phyloP scores from a whole-genome alignment of 306 rosid genomes.

The Corylus avellana region DNA sequence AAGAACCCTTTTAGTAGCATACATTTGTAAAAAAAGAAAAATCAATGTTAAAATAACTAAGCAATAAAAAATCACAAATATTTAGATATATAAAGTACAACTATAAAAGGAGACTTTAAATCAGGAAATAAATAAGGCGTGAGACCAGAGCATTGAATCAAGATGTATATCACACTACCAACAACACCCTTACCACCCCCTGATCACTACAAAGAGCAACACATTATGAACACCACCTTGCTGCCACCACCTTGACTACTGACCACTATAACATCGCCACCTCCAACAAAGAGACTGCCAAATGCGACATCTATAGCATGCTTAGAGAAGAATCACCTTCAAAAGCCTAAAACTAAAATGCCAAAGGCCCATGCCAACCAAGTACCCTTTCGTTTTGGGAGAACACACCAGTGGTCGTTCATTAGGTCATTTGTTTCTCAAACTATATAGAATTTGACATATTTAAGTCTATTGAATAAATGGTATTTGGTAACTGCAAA shows the following conservation, averaged over 20 bases:
- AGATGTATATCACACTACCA: background rate
- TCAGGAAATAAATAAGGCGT: background rate
- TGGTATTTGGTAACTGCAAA: background rate
- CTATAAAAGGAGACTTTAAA: background rate
- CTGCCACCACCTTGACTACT: background rate
- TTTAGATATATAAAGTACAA: background rate
- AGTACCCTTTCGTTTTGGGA: background rate
- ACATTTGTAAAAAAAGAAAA: background rate
- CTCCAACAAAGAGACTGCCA: background rate
- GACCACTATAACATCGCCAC: background rate
- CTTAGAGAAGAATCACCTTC: background rate
- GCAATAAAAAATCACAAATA: background rate
- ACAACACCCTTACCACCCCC: background rate
- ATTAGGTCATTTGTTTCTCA: background rate
- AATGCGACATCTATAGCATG: background rate
- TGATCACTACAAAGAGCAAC: background rate
- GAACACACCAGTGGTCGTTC: background rate
- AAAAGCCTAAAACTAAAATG: background rate
- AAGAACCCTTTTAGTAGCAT: too few species aligned
- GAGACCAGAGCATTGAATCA: background rate
- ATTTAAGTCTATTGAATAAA: background rate
- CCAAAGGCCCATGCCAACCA: background rate
- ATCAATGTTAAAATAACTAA: background rate
- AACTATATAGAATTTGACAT: background rate
- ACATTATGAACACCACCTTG: background rate